Percentiles rank a stretch among this genome's conserved stretches.
Conservation (phyloP, 2,329 filamentous ascomycete species). For the Camillea tinctor region DNA sequence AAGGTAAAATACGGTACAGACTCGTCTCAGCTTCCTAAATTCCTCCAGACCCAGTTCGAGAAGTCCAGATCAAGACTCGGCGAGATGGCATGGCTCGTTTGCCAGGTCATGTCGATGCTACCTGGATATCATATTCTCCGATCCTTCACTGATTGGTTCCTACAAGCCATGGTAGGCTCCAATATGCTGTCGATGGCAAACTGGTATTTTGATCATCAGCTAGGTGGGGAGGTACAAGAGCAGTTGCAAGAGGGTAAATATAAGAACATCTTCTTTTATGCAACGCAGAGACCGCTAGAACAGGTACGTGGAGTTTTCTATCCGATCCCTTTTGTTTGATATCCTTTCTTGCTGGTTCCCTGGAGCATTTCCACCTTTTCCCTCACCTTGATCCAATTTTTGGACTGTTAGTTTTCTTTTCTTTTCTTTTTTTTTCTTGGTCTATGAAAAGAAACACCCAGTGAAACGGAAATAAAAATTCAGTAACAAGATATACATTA, state of each 20-base stretch:
- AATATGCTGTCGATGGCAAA: slow-evolving; percentile 2
- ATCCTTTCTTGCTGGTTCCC: neutral
- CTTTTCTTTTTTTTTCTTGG: too few species aligned
- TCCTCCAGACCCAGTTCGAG: slow-evolving; percentile 2
- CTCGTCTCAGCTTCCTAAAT: slow-evolving; percentile 1
- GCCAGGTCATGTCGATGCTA: neutral
- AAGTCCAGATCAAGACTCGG: slow-evolving; percentile 3
- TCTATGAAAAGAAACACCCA: too few species aligned
- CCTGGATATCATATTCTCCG: neutral
- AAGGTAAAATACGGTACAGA: neutral
- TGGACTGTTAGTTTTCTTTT: neutral
- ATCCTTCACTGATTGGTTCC: neutral
- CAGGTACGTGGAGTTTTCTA: slow-evolving; percentile 8
- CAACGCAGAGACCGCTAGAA: neutral
- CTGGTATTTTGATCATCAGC: slow-evolving; percentile 3
- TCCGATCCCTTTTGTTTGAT: neutral
- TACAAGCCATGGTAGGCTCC: neutral
- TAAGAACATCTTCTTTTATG: slow-evolving; percentile 9
- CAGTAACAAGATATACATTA: too few species aligned
- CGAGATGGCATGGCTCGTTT: slow-evolving; percentile 7
- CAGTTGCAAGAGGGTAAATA: neutral
- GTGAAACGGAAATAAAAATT: too few species aligned
- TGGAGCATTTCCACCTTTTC: neutral
- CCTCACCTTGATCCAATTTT: neutral
- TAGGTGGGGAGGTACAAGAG: neutral